Base-by-base conservation (phyloP, 306 rosid genomes). In the Sicyos edulis region DNA sequence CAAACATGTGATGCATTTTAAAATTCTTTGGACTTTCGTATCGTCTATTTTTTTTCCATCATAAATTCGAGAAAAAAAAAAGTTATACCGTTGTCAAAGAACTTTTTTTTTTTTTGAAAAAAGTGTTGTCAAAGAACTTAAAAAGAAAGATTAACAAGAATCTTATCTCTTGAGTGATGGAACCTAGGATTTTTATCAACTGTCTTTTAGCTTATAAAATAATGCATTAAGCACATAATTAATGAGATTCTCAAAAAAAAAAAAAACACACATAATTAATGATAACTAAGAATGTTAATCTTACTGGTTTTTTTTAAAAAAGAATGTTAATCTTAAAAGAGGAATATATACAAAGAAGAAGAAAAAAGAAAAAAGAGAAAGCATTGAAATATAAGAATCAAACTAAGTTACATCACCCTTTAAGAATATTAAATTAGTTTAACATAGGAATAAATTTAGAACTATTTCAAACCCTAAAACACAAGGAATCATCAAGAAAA, bases 381-480 rank as follows among this genome's bases (percentile, higher is more conserved):
- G 10, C 10, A 17, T 54, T 54, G 26, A 54, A 54, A 54, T 54
- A 54, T 54, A 19, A 54, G 59, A 54, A 17, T 54, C 59, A 54
- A 54, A 54, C 58, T 54, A 54, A 54, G 59, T 54, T 54, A 54
- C 59, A 54, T 17, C 59, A 54, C 58, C 58, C 5, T 54, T 54
- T 54, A 54, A 54, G 10, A 54, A 54, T 54, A 54, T 54, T 54
- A 54, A 54, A 2, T 54, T 54, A 19, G 12, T 19, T 53, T 10
- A 53, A 32, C 37, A 32, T 4, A 5, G 37, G 37, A 32, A 32
- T 32, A 32, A 32, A 32, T 4, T 32, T 32, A 32, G 37, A 32
- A 4, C 37, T 32, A 4, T 32, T 32, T 32, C 37, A 32, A 53
- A 53, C 17, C 20, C 22, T 16, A n/a, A 53, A n/a, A 45, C 50